Base-by-base conservation (phyloP, 148 eudicot genomes). In the Cornus kousa region DNA sequence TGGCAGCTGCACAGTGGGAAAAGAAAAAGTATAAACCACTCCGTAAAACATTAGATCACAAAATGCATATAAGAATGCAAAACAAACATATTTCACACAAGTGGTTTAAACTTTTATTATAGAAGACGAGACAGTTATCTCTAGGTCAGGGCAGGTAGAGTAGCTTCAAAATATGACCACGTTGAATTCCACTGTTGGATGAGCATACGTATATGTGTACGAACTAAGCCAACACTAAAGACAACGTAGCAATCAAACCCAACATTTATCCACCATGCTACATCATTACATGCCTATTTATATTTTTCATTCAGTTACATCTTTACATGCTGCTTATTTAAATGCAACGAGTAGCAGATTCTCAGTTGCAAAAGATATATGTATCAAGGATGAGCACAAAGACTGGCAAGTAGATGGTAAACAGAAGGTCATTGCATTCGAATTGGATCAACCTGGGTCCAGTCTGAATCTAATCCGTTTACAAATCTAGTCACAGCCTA, bases 1-100 rank as follows among this genome's bases (percentile, higher is more conserved):
- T 92, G 57, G 94, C 92, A 89, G 94, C 97, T 92, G 92, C 74
- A 78, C 35, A 86, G 35, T 32, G 19, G 59, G 53, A 43, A 67
- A 68, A 81, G 39, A 77, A 3, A 65, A 20, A 50, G 31, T 10
- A 68, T 59, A 53, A 68, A 5, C 33, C 62, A 39, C 32, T 40
- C 5, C 7, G 23, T 75, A 1, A 74, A 65, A 13, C 7, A 20
- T 19, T 62, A 24, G 14, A 65, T 53, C 60, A 66, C 17, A 9
- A 6, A 9, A 60, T 59, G 28, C 72, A 65, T 35, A 22, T 57
- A 64, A 32, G 40, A 70, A 32, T 24, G 13, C 8, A 60, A 9
- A 43, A 6, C 17, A 14, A 46, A 68, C 4, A 70, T 8, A 24
- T 62, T 46, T 53, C 59, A 14, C 59, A 53, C 2, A 17, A 53